These are phyloP conservation scores for Zygosaccharomyces pseudobailii DNA, from an alignment of 1,139 yeast genomes.

Conservation along the genomic window DNA sequence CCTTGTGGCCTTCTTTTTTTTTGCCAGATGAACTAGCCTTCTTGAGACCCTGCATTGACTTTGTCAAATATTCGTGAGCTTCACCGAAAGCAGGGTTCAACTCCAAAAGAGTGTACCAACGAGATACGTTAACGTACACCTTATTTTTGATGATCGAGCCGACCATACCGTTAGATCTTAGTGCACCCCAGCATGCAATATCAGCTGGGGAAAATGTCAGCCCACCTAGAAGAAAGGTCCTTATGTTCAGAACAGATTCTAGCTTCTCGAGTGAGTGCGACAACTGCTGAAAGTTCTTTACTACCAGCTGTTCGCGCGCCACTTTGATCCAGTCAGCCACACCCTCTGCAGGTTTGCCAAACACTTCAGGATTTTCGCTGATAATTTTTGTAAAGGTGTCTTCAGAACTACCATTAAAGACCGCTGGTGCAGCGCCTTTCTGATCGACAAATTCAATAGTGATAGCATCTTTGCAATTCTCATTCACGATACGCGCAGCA, in stretches of 20 bases:
- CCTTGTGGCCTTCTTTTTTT: conserved; percentile 77
- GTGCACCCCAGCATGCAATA: conserved; percentile 86
- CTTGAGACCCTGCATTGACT: conserved; percentile 67
- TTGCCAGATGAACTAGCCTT: conserved; percentile 59
- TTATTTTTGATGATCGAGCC: conserved; percentile 85
- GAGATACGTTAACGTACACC: conserved; percentile 75
- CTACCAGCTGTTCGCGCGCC: conserved; percentile 63
- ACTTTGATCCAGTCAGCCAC: conserved; percentile 61
- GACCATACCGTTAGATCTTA: conserved; percentile 89
- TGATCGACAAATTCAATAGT: conserved; percentile 65
- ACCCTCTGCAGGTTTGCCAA: conserved; percentile 42
- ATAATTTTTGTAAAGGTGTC: conserved; percentile 44
- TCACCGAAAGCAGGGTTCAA: conserved; percentile 62
- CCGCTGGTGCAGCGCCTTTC: conserved; percentile 42
- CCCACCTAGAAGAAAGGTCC: conserved; percentile 67
- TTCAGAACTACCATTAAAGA: conserved; percentile 33
- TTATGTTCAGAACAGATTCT: conserved; percentile 78
- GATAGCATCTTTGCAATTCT: conserved; percentile 48
- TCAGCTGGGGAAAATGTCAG: conserved; percentile 68
- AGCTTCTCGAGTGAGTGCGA: conserved; percentile 72
- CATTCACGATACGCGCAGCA: conserved; percentile 71
- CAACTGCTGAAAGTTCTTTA: conserved; percentile 85
- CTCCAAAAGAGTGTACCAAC: conserved; percentile 87
- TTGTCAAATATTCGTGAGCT: conserved; percentile 61
- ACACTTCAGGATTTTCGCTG: conserved; percentile 43